Base-by-base conservation (phyloP, 352 stramenopile genomes). In the Phytopythium ostracodes region DNA sequence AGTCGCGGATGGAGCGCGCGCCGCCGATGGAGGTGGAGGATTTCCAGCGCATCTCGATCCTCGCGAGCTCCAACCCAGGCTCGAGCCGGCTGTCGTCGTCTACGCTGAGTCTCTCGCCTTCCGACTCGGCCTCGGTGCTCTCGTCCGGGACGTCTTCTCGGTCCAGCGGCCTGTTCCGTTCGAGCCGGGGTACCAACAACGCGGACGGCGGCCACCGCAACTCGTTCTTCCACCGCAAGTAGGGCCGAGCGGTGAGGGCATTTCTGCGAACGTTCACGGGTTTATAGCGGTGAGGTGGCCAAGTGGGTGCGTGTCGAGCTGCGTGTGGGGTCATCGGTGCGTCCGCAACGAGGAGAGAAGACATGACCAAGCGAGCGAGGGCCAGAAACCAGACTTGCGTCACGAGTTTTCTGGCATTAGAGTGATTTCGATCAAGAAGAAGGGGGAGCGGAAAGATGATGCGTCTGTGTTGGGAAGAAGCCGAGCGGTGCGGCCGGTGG, bases 1-100 rank as follows among this genome's bases (percentile, higher is more conserved):
- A 67, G 35, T 46, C 58, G 1, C 63, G 66, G 27, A 52, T 77
- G 29, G 73, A 84, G 36, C 70, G 77, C 25, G 67, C 73, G 4
- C 60, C 66, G 22, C 68, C 70, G 12, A 66, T 87, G 66, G 77
- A 87, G 43, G 77, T 85, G 27, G 77, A 87, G 58, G 77, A 87
- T 55, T 87, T 87, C 59, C 77, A 87, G 59, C 77, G 77, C n/a
- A 87, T 87, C 59, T 87, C 77, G 31, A 87, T 87, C 60, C 68
- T 87, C 8, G 76, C 77, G 29, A 79, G 79, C 62, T 72, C 64
- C 10, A 59, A 59, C 36, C 57, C 63, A 20, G 67, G 59, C 53
- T 81, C 75, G 10, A 81, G 73, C 52, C 70, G 73, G 10, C 71
- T 82, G 66, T 87, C 73, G 2, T 64, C 71, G 6, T 84, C 77